Conservation (phyloP, 441 rosid genomes). For the Croton laevigatus region DNA sequence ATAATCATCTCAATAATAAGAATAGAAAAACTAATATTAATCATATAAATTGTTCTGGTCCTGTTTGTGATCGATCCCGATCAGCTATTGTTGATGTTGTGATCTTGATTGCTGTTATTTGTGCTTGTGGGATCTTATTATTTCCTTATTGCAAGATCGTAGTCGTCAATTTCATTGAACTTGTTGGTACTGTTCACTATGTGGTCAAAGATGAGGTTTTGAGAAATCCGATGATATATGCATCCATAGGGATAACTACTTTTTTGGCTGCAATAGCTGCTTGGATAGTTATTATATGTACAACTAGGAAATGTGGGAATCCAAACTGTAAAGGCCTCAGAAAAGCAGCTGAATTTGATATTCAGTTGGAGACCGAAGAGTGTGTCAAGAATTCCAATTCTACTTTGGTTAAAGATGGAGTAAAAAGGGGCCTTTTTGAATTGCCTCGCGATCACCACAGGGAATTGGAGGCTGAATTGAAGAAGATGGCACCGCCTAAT, state of each 20-base stretch:
- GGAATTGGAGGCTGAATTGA: constrained; percentile 74
- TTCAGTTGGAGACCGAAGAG: constrained; percentile 88
- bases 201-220: constrained; percentile 60
- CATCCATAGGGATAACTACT: constrained; percentile 60
- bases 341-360: constrained; percentile 81
- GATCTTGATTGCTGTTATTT: constrained; percentile 65
- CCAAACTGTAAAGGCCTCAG: constrained; percentile 80
- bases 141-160: constrained; percentile 59
- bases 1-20: constrained; percentile 33
- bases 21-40: constrained; percentile 35
- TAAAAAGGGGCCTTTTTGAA: constrained; percentile 60
- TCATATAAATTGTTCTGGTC: constrained; percentile 37
- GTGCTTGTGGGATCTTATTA: constrained; percentile 71
- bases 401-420: constrained; percentile 37
- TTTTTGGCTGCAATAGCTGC: constrained; percentile 58
- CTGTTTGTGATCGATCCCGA: constrained; percentile 57
- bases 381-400: constrained; percentile 58
- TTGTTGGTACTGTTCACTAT: constrained; percentile 39
- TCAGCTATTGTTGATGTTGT: constrained; percentile 73
- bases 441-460: constrained; percentile 72
- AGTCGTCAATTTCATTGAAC: constrained; percentile 34
- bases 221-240: constrained; percentile 60
- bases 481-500: constrained; percentile 91
- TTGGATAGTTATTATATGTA: constrained; percentile 55
- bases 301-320: constrained; percentile 71